These are phyloP conservation scores for Diaporthe vaccinii DNA, from an alignment of 2,329 filamentous ascomycete genomes.

Conservation along the genomic window DNA sequence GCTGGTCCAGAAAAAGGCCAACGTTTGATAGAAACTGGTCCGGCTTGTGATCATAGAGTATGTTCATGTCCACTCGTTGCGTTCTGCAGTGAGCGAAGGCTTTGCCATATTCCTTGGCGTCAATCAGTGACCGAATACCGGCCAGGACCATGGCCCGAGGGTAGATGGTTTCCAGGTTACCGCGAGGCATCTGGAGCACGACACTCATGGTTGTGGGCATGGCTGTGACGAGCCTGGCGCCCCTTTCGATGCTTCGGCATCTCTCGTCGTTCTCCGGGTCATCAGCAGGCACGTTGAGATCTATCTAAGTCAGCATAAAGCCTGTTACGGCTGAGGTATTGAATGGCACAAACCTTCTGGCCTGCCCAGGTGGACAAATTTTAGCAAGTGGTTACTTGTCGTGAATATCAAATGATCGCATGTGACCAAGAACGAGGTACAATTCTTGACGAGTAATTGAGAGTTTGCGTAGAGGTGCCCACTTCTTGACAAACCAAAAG, in stretches of 20 bases:
- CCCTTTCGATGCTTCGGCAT: conserved; percentile 92
- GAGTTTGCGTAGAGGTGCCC: conserved; percentile 86
- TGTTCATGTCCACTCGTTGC: conserved; percentile 98
- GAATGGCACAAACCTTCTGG: conserved; percentile 68
- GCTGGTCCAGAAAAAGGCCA: conserved; percentile 83
- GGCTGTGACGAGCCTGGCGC: conserved; percentile 86
- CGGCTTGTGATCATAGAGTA: conserved; percentile 93
- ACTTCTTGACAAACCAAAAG: conserved; percentile 77
- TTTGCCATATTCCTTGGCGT: conserved; percentile 82
- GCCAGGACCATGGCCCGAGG: conserved; percentile 93
- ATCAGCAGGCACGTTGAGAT: conserved; percentile 85
- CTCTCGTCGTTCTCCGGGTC: conserved; percentile 93
- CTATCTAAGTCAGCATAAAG: conserved; percentile 59
- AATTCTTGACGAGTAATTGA: conserved; percentile 82
- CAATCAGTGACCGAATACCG: conserved; percentile 86
- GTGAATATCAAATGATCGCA: conserved; percentile 89
- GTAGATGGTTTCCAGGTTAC: conserved; percentile 95
- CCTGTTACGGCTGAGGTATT: not conserved
- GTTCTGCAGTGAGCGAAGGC: conserved; percentile 91
- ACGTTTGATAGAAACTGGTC: conserved; percentile 85
- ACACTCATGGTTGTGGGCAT: conserved; percentile 90
- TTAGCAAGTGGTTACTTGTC: conserved; percentile 91
- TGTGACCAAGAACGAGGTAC: conserved; percentile 90
- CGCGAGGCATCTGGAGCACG: conserved; percentile 93
- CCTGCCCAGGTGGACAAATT: conserved; percentile 86